A percentile compares a stretch with the other conserved stretches of the same genome.
Conservation (phyloP, 2,329 filamentous ascomycete species). For the Hypoxylon rubiginosum region DNA sequence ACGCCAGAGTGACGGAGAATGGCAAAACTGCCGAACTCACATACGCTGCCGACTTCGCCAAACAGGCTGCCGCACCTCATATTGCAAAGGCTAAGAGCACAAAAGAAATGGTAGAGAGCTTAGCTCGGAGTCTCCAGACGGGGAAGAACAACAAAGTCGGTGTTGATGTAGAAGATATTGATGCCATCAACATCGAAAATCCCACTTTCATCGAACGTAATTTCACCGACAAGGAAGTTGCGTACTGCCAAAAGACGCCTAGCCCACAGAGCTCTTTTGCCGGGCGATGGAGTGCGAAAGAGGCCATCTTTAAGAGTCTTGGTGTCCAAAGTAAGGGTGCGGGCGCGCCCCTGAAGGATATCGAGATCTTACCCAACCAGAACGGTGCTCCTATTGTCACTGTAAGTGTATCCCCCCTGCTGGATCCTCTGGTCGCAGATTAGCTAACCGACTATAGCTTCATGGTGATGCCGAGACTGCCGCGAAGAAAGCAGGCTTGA, state of each 20-base stretch:
- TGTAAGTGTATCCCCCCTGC: constrained; percentile 68
- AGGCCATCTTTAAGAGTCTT: constrained; percentile 97
- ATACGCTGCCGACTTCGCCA: constrained; percentile 78
- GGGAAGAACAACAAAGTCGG: constrained; percentile 80
- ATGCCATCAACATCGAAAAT: constrained; percentile 91
- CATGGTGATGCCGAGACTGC: constrained; percentile 86
- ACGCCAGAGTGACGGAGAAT: constrained; percentile 85
- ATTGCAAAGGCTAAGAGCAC: constrained; percentile 71
- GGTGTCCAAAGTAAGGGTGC: constrained; percentile 89
- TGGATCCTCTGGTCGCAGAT: constrained; percentile 18
- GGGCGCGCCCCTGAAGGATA: constrained; percentile 91
- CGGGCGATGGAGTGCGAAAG: constrained; percentile 96
- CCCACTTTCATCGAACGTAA: constrained; percentile 95
- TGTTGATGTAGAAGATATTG: constrained; percentile 92
- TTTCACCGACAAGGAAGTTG: constrained; percentile 87
- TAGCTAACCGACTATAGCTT: constrained; percentile 71
- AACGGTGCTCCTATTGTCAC: constrained; percentile 86
- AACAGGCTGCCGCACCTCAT: constrained; percentile 67
- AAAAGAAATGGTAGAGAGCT: constrained; percentile 80
- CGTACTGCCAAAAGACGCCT: constrained; percentile 85
- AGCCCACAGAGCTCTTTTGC: constrained; percentile 92
- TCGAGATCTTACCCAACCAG: constrained; percentile 88
- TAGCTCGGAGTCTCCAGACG: constrained; percentile 72
- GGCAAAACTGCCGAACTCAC: constrained; percentile 86
- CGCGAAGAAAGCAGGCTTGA: constrained; percentile 88